phyloP scores from a whole-genome alignment of 2,329 filamentous ascomycete species.

The Mycosphaerelloides madeirae region DNA sequence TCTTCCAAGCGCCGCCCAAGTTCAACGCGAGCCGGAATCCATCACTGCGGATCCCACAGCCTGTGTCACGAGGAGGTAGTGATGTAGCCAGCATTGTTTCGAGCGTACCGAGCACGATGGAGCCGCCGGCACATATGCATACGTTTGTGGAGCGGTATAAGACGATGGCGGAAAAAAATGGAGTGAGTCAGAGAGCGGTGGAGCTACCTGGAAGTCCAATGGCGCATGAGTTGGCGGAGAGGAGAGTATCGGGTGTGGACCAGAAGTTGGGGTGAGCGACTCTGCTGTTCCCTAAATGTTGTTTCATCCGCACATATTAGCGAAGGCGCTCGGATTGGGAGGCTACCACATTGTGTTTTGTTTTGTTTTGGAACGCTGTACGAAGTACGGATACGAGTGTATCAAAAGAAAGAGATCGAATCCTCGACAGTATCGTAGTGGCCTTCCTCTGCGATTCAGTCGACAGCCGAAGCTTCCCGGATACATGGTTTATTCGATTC shows the following conservation, averaged over 20 bases:
- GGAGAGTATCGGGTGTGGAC: not conserved
- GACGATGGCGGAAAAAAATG: slow-evolving; percentile 5
- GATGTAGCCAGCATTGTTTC: not conserved
- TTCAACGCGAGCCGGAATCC: slow-evolving; percentile 1
- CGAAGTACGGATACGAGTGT: too few species aligned
- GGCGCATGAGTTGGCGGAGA: not conserved
- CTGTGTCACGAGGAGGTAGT: slow-evolving; percentile 7
- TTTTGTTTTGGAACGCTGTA: too few species aligned
- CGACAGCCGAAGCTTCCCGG: too few species aligned
- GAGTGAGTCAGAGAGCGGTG: not conserved
- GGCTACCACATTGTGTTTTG: too few species aligned
- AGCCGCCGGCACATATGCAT: slow-evolving; percentile 7
- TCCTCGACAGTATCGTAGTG: too few species aligned
- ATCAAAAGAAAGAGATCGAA: too few species aligned
- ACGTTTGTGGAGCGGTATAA: slow-evolving; percentile 8
- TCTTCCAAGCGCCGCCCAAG: slow-evolving; percentile 16
- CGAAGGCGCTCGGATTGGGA: slow-evolving; percentile 4
- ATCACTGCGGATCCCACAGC: slow-evolving; percentile 2
- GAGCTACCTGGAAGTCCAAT: not conserved
- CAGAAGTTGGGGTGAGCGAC: not conserved
- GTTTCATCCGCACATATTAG: not conserved
- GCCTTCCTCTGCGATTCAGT: too few species aligned
- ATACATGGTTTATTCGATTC: too few species aligned
- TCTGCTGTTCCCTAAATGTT: too few species aligned
- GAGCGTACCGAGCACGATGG: not conserved